phyloP scores from a whole-genome alignment of 2,329 filamentous ascomycete species.

The Colletotrichum echinochloae region DNA sequence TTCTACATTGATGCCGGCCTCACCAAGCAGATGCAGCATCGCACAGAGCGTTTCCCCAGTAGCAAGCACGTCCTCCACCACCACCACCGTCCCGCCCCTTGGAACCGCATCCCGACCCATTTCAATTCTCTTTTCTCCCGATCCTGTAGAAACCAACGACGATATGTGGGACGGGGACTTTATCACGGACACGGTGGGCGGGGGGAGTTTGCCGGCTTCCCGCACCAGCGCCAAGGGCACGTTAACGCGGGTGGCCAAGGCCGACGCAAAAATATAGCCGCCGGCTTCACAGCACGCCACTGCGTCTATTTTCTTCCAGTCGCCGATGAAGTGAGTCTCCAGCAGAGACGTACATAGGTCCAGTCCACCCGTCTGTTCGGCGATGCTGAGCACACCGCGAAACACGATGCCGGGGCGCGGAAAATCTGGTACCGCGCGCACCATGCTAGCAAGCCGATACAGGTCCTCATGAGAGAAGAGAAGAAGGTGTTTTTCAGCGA shows the following conservation, averaged over 20 bases:
- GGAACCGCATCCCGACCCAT: slow-evolving; percentile 59
- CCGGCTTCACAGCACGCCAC: slow-evolving; percentile 68
- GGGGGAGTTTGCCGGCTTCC: slow-evolving; percentile 68
- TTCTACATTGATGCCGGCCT: slow-evolving; percentile 56
- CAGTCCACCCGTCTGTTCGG: slow-evolving; percentile 63
- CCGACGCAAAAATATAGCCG: slow-evolving; percentile 66
- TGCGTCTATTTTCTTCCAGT: slow-evolving; percentile 59
- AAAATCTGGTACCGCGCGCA: slow-evolving; percentile 61
- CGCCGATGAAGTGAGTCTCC: slow-evolving; percentile 55
- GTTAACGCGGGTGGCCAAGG: slow-evolving; percentile 56
- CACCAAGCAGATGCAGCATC: slow-evolving; percentile 59
- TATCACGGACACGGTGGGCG: slow-evolving; percentile 61
- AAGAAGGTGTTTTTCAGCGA: slow-evolving; percentile 57
- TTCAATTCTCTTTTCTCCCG: slow-evolving; percentile 57
- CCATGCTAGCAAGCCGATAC: slow-evolving; percentile 61
- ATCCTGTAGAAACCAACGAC: slow-evolving; percentile 47
- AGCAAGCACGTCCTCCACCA: slow-evolving; percentile 71
- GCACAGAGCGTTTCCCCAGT: slow-evolving; percentile 67
- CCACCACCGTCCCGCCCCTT: slow-evolving; percentile 58
- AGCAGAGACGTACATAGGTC: slow-evolving; percentile 64
- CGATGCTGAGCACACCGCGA: slow-evolving; percentile 68
- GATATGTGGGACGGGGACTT: slow-evolving; percentile 67
- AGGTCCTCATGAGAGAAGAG: slow-evolving; percentile 61
- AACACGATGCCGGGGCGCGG: slow-evolving; percentile 65
- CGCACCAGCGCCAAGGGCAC: slow-evolving; percentile 64